These are phyloP conservation scores for Polyrhizophydium stewartii DNA, from an alignment of 371 early-diverging fungal genomes.

Conservation along the genomic window DNA sequence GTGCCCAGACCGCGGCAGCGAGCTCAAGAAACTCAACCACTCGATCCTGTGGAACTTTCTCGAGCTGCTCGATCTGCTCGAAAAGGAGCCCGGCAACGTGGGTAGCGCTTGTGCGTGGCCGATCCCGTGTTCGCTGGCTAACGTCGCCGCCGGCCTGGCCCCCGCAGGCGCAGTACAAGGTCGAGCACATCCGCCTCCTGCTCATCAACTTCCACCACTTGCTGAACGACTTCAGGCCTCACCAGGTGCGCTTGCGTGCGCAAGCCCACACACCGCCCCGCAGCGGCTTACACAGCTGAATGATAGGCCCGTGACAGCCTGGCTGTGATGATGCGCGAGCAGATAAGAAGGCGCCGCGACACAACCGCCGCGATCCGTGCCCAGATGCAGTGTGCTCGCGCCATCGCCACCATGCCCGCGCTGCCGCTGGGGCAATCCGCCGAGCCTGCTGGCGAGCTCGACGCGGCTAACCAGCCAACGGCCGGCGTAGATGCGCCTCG, in stretches of 20 bases:
- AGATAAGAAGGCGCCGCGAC: slow-evolving; percentile 52
- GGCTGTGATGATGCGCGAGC: slow-evolving; percentile 64
- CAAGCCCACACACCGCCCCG: slow-evolving; percentile 14
- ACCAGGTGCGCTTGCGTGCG: slow-evolving; percentile 18
- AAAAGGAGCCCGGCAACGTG: background rate
- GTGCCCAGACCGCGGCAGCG: slow-evolving; percentile 58
- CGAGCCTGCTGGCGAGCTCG: too few relatives aligned
- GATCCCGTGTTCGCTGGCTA: slow-evolving; percentile 42
- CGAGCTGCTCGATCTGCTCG: slow-evolving; percentile 34
- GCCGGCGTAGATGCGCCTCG: too few relatives aligned
- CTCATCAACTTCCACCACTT: slow-evolving; percentile 30
- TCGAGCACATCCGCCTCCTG: slow-evolving; percentile 22
- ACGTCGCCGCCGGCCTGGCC: slow-evolving; percentile 64
- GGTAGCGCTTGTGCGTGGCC: too few relatives aligned
- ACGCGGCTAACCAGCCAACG: too few relatives aligned
- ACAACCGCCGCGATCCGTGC: slow-evolving; percentile 14
- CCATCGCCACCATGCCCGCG: too few relatives aligned
- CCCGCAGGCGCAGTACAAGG: slow-evolving; percentile 19
- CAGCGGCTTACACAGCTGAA: slow-evolving; percentile 1
- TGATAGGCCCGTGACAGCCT: slow-evolving; percentile 55
- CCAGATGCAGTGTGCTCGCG: too few relatives aligned
- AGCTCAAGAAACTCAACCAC: slow-evolving; percentile 71
- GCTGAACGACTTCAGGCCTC: slow-evolving; percentile 32
- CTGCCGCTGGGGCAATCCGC: too few relatives aligned
- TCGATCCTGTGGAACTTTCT: slow-evolving; percentile 67